These are phyloP conservation scores for Apiospora saccharicola DNA, from an alignment of 2,329 filamentous ascomycete species.

Conservation along the genomic window DNA sequence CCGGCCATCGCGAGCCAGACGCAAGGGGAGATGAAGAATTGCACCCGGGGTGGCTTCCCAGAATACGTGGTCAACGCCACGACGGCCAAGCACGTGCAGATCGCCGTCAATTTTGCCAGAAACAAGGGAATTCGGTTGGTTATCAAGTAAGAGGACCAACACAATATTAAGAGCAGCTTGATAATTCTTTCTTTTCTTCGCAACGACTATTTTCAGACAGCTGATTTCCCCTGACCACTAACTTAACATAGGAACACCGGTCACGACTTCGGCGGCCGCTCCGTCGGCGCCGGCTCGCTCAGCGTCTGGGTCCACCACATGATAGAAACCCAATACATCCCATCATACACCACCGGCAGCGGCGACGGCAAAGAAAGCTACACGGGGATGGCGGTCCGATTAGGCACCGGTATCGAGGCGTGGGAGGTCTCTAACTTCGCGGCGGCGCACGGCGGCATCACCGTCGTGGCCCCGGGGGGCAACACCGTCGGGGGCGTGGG, in stretches of 20 bases:
- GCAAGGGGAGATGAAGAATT: slow-evolving; percentile 35
- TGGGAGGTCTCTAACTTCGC: slow-evolving; percentile 41
- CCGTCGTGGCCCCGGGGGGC: slow-evolving; percentile 51
- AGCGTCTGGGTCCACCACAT: slow-evolving; percentile 59
- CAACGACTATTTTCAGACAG: neutral
- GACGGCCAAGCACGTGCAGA: slow-evolving; percentile 47
- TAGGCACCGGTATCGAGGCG: slow-evolving; percentile 44
- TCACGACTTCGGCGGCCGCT: slow-evolving; percentile 55
- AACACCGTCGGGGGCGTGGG: slow-evolving; percentile 64
- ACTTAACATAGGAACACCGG: slow-evolving; percentile 46
- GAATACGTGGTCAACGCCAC: slow-evolving; percentile 49
- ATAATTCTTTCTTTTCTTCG: neutral
- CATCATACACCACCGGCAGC: slow-evolving; percentile 38
- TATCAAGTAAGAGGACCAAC: slow-evolving; percentile 42
- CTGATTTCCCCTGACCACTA: neutral
- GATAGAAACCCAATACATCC: slow-evolving; percentile 49
- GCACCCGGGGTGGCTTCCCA: slow-evolving; percentile 48
- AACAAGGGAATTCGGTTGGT: slow-evolving; percentile 47
- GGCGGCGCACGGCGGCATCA: slow-evolving; percentile 39
- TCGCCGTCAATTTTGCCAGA: slow-evolving; percentile 51
- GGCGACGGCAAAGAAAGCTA: slow-evolving; percentile 30
- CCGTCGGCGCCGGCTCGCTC: slow-evolving; percentile 53
- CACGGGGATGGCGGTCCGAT: slow-evolving; percentile 41
- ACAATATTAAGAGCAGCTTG: neutral
- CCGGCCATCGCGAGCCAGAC: slow-evolving; percentile 31